Evolutionary conservation across 305 asterid genomes (phyloP), one percentile per base, ranked within the genome.

Genomic region (Fraxinus sp.): DNA sequence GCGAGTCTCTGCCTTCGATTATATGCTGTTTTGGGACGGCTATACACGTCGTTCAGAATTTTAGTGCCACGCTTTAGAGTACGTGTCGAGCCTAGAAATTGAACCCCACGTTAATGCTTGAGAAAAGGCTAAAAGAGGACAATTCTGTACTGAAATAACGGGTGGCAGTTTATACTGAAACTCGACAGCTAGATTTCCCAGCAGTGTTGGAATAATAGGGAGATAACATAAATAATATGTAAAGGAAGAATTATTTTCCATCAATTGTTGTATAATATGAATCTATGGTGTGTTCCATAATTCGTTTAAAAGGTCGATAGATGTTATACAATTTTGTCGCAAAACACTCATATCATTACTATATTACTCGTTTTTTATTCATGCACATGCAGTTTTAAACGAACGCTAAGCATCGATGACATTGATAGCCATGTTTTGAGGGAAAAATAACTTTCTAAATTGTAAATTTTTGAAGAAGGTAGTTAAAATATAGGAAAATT

Each of bases 51-150:
- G 59, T 49, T 49, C 7, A 28, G n/a, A 49, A 49, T 28, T 46
- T 43, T n/a, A 2, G 28, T 8, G 70, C 72, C 59, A 57, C 22
- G 35, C 16, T 43, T 18, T 24, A 41, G 28, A 13, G 11, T 74
- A 90, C 89, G 89, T 87, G 89, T 88, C 84, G 32, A 75, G 1
- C 77, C 32, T 16, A 73, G 11, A 70, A 75, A 28, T 59, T 85
- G 90, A 92, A 86, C 91, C 92, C 92, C 86, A 84, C 90, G 83
- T 87, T 83, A 87, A 84, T 85, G 89, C 85, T 79, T 79, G 92
- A 87, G 90, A 26, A n/a, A 9, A 16, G 66, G 9, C n/a, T 66
- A 26, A 66, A 66, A 66, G 74, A 66, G 28, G 36, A 64, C 28
- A 66, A 66, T 9, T 66, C n/a, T 66, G 36, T 66, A 24, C 8